A percentile compares a stretch with the other conserved stretches of the same genome.
These are phyloP conservation scores for Misopates orontium DNA, from an alignment of 257 asterid genomes.

Conservation along the genomic window DNA sequence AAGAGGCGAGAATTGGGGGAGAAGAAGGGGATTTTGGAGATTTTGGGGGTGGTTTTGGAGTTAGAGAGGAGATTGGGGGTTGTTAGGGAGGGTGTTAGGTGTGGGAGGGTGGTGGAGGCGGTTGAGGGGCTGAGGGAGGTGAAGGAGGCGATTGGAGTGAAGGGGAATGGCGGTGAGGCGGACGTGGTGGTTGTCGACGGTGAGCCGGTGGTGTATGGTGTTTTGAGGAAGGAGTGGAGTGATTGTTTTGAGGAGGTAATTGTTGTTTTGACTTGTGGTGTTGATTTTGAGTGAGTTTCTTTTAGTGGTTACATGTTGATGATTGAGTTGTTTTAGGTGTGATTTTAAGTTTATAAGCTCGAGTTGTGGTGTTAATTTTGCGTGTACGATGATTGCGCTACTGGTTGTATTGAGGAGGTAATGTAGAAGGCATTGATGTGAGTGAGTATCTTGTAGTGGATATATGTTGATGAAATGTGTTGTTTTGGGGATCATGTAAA, in stretches of 20 bases:
- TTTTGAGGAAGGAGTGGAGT: slow-evolving; percentile 69
- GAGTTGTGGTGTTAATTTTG: too few relatives aligned
- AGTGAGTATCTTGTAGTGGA: too few relatives aligned
- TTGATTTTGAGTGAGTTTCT: too few relatives aligned
- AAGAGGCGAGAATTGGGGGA: slow-evolving; percentile 67
- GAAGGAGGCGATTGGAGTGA: slow-evolving; percentile 62
- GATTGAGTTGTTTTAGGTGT: not conserved
- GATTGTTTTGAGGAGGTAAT: slow-evolving; percentile 81
- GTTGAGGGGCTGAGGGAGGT: slow-evolving; percentile 65
- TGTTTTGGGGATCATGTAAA: too few relatives aligned
- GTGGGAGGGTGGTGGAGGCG: slow-evolving; percentile 67
- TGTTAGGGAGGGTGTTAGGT: slow-evolving; percentile 49
- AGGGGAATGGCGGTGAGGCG: slow-evolving; percentile 36
- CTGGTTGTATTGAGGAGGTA: too few relatives aligned
- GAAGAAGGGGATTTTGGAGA: slow-evolving; percentile 62
- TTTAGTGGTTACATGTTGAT: slow-evolving; percentile 3
- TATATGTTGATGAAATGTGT: too few relatives aligned
- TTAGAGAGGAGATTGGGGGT: slow-evolving; percentile 43
- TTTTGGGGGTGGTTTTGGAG: slow-evolving; percentile 62
- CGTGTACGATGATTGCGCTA: too few relatives aligned
- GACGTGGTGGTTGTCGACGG: slow-evolving; percentile 40
- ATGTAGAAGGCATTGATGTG: too few relatives aligned
- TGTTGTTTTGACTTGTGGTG: too few relatives aligned
- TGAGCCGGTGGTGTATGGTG: slow-evolving; percentile 56
- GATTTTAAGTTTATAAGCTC: too few relatives aligned